A percentile compares a stretch with the other conserved stretches of the same genome.
Conservation (phyloP, 345 rosid genomes). For the Ceriops tagal region DNA sequence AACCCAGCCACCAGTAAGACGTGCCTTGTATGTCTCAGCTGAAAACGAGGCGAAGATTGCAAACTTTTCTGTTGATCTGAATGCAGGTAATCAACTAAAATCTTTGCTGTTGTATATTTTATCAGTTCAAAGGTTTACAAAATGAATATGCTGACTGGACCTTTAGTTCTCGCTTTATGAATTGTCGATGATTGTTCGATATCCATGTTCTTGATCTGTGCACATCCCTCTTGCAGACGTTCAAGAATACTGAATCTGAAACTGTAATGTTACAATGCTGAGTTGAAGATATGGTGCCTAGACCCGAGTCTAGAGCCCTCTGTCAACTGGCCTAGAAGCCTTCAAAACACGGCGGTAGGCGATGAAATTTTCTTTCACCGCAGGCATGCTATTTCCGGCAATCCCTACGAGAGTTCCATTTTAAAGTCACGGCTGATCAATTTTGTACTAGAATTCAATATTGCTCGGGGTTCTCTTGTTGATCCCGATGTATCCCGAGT, state of each 20-base stretch:
- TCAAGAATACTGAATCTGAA: slow-evolving; percentile 7
- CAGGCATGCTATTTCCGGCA: neutral
- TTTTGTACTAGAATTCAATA: slow-evolving; percentile 32
- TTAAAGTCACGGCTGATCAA: slow-evolving; percentile 25
- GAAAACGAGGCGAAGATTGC: slow-evolving; percentile 18
- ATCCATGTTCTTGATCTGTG: neutral
- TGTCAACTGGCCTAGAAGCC: slow-evolving; percentile 14
- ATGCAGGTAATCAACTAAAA: slow-evolving; percentile 40
- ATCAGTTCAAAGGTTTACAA: neutral
- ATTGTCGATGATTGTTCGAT: neutral
- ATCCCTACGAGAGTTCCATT: slow-evolving; percentile 9
- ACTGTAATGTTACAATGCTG: slow-evolving; percentile 9
- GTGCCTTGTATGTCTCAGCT: too few relatives aligned
- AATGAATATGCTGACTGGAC: neutral
- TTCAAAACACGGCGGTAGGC: neutral
- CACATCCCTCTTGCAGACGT: slow-evolving; percentile 24
- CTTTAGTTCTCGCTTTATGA: neutral
- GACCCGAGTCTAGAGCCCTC: neutral
- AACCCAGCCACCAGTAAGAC: slow-evolving; percentile 36
- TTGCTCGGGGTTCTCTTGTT: slow-evolving; percentile 16
- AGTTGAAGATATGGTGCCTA: neutral
- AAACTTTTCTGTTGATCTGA: slow-evolving; percentile 54
- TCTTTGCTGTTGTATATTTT: neutral
- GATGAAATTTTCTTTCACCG: neutral
- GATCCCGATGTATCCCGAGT: slow-evolving; percentile 16